Base-by-base conservation (phyloP, 345 rosid genomes). In the Atalantia buxifolia region DNA sequence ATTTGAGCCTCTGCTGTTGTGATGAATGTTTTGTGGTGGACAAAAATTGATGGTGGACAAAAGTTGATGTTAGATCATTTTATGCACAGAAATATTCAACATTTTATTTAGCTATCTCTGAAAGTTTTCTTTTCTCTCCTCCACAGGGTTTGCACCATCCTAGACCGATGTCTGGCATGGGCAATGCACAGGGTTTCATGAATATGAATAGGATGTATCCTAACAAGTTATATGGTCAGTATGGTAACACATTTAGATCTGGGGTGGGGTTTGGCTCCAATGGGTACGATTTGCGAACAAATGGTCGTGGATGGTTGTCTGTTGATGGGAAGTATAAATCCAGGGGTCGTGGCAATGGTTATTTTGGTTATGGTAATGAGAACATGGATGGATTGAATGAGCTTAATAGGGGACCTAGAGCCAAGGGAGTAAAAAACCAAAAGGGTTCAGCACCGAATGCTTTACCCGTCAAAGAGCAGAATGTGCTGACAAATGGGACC, bases 371-470 rank as follows among this genome's bases (percentile, higher is more conserved):
- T 5, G 89, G 85, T 35, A 90, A 84, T 75, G 98, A 91, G 55
- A 88, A 73, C 81, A 68, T 83, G 65, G 98, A 95, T 81, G 94
- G 98, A 59, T 76, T 93, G 85, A 93, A 91, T 72, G 98, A 95
- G 81, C 91, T 93, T 72, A 95, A 93, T 86, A 83, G 95, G 83
- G 98, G 98, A 33, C 98, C 98, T 6, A 86, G 97, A 69, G 95
- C 94, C 3, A 93, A 90, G 88, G 89, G 91, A 24, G 74, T 87
- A 14, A 93, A 87, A 87, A 90, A 73, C 84, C 95, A 74, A 70
- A 93, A 91, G 85, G 91, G 82, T 69, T 78, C 71, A 40, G 68
- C 69, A 16, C 90, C 90, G 16, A 77, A 78, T 24, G 76, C 87
- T 69, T 2, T 79, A 73, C 85, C 85, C 14, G 89, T 84, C 16